Evolutionary conservation across 495 filamentous ascomycete species (phyloP), one percentile per base, ranked within the genome.

Genomic region (Aspergillus saccharolyticus): DNA sequence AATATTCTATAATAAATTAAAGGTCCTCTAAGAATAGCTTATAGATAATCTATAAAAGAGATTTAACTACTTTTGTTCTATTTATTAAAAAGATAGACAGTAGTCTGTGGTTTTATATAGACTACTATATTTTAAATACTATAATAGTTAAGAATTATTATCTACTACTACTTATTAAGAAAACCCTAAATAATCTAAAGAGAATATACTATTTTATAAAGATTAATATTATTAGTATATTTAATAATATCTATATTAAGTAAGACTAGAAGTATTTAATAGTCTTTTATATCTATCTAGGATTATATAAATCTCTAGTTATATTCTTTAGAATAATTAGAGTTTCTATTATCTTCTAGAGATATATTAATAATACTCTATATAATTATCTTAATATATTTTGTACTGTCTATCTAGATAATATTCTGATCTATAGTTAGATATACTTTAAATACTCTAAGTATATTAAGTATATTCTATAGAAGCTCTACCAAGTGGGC

Each of bases 181-280:
- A 18, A 47, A 47, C 12, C 21, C 18, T 47, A 20, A 47, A 47
- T 47, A 47, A 47, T 47, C 17, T 47, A 47, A 10, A 30, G 21
- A 47, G 21, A 47, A 47, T 47, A 47, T 4, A 47, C 1, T 47
- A 47, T 19, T 47, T 47, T 47, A 47, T 19, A 19, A 47, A 47
- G 21, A 18, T 47, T 47, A 19, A 47, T 47, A 47, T 47, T 47
- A 19, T 21, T 47, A 47, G 20, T 47, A 47, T 3, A 2, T 47
- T 18, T 47, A 47, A 47, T 53, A 53, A 42, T 43, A 42, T 53
- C 14, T 17, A 53, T 4, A 42, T 53, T 53, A 53, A 47, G n/a
- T n/a, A 20, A 21, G 21, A 47, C 4, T 47, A 12, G 12, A 53
- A 42, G 43, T 53, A 53, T 10, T 14, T 53, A 42, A 42, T 30